Percentiles rank a stretch among this genome's conserved stretches.
phyloP scores from a whole-genome alignment of 176 grass and related monocot genomes.

The Eragrostis curvula region DNA sequence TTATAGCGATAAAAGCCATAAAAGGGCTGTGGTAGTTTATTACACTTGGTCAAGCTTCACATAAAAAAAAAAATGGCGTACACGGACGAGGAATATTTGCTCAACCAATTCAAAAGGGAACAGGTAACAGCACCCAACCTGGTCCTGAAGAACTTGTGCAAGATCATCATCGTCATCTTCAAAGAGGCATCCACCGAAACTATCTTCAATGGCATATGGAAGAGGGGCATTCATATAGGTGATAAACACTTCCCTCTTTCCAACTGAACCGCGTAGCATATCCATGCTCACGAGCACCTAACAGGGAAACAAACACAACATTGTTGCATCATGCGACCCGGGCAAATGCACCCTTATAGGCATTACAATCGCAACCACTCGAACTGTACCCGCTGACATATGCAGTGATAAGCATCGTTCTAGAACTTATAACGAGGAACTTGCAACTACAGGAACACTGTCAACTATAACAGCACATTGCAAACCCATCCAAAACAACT shows the following conservation, averaged over 20 bases:
- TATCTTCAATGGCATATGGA: slow-evolving; percentile 68
- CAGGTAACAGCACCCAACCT: slow-evolving; percentile 45
- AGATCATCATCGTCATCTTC: slow-evolving; percentile 66
- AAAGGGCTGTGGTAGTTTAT: neutral
- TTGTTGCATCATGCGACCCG: neutral
- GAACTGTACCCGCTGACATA: neutral
- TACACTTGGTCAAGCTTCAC: neutral
- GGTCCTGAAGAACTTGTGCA: slow-evolving; percentile 81
- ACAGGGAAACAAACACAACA: slow-evolving; percentile 20
- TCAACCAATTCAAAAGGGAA: neutral
- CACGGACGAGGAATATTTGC: neutral
- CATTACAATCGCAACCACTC: neutral
- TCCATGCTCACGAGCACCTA: slow-evolving; percentile 45
- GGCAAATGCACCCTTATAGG: neutral
- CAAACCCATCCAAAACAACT: neutral
- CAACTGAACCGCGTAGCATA: slow-evolving; percentile 28
- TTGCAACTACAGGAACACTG: neutral
- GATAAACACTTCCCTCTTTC: slow-evolving; percentile 48
- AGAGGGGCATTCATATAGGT: slow-evolving; percentile 51
- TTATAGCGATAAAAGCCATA: neutral
- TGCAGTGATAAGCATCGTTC: neutral
- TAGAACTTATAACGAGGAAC: neutral
- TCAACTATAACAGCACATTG: neutral
- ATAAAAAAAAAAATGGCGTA: neutral
- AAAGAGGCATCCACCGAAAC: slow-evolving; percentile 58